Base-by-base conservation (phyloP, 2,329 filamentous ascomycete genomes). In the Lecanoromycetidae sp. region DNA sequence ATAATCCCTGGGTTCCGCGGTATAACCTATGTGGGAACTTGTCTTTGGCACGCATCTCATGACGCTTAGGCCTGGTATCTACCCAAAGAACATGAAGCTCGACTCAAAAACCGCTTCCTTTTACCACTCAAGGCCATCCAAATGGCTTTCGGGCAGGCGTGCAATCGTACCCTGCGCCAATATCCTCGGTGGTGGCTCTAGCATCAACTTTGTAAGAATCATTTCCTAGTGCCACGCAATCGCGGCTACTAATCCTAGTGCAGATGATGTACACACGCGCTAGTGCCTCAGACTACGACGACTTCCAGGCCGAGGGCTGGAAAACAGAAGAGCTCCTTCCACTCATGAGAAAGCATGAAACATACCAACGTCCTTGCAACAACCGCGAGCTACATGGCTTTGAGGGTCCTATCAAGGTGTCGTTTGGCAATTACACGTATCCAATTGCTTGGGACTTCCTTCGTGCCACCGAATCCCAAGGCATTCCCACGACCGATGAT, bases 371-470 rank as follows among this genome's bases (percentile, higher is more conserved):
- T 30, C 67, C 78, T 5, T 75, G 69, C 40, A 76, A 77, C 56
- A 81, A 81, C 60, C 69, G 66, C 59, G 75, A 64, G 48, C 56
- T 84, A 19, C 84, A 90, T 57, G 84, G 84, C 1, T 85, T 80
- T 5, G 82, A 86, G 27, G 84, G 84, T 0, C 84, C 84, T 0
- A 87, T 87, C 67, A 87, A 87, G 65, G 82, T 87, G 32, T 87
- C 82, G 0, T 87, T 87, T 54, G 81, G 82, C 46, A 86, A 86
- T 64, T 82, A 86, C 63, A 84, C 80, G 4, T 88, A 88, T 56
- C 84, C 84, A 1, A 79, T 88, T 63, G 86, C 83, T 72, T 80
- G 87, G 43, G 84, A 90, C 63, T 87, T 87, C 70, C 68, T 87
- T 30, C 71, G 82, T 17, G 81, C 82, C 13, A 70, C 76, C 3